phyloP scores from a whole-genome alignment of 108 stramenopile genomes.

The Hondaea fermentalgiana region DNA sequence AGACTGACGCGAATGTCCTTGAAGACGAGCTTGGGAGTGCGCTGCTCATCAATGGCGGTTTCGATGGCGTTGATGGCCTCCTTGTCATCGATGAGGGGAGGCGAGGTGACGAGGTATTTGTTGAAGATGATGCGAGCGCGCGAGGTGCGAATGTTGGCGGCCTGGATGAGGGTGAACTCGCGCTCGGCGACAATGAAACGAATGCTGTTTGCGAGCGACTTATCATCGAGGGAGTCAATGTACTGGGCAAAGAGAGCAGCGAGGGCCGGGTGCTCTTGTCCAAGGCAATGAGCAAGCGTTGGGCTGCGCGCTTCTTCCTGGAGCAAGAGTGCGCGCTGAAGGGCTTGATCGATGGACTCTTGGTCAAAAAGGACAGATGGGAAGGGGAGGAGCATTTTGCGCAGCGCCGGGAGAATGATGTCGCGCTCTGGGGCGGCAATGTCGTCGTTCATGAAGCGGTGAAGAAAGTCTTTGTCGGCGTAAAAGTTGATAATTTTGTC shows the following conservation, averaged over 20 bases:
- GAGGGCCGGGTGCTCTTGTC: background rate
- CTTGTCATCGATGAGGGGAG: background rate
- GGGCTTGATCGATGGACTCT: background rate
- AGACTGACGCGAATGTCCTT: background rate
- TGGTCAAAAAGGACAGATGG: background rate
- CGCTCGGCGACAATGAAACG: background rate
- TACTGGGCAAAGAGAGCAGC: background rate
- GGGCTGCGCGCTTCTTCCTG: background rate
- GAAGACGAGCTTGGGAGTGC: background rate
- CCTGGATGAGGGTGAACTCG: background rate
- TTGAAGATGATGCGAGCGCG: background rate
- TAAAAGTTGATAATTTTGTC: background rate
- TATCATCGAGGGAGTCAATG: background rate
- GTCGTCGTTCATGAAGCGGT: background rate
- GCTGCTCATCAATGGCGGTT: background rate
- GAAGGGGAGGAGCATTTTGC: background rate
- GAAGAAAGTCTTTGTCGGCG: background rate
- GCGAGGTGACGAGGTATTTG: background rate
- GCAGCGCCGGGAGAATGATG: background rate
- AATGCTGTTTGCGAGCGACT: background rate
- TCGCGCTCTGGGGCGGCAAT: background rate
- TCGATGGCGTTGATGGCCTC: background rate
- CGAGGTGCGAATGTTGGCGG: background rate
- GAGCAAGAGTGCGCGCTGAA: background rate
- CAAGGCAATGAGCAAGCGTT: background rate